Conservation (phyloP, 176 grass and related monocot genomes). For the Oryza longistaminata region DNA sequence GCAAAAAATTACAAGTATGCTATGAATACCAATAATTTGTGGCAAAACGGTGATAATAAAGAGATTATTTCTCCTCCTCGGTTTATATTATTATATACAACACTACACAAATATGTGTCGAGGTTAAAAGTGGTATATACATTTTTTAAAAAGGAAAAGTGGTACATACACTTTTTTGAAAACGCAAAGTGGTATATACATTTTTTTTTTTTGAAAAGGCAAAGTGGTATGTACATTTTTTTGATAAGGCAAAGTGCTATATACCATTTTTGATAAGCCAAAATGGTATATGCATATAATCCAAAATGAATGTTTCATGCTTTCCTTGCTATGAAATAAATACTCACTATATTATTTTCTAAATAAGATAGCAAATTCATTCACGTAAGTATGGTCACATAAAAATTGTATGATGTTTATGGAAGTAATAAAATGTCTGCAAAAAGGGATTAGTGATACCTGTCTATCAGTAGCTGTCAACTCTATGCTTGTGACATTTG, state of each 20-base stretch:
- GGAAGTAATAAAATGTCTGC: background rate
- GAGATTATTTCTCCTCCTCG: background rate
- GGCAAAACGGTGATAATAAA: background rate
- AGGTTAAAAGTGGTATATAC: background rate
- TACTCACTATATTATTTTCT: background rate
- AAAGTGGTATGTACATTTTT: background rate
- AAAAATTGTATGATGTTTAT: background rate
- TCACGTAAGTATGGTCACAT: background rate
- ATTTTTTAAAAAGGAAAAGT: background rate
- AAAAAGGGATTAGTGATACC: background rate
- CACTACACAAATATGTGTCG: background rate
- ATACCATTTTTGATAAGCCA: background rate
- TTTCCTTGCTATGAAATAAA: background rate
- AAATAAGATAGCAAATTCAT: background rate
- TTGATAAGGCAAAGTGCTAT: background rate
- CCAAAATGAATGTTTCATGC: background rate
- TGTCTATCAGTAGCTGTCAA: background rate
- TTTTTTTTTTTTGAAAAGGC: background rate
- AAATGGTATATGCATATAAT: background rate
- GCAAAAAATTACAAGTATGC: background rate
- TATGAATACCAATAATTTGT: background rate
- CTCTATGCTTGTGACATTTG: background rate
- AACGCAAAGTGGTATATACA: background rate
- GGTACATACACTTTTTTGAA: too few species aligned
- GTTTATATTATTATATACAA: background rate